phyloP scores from a whole-genome alignment of 306 rosid species.

The Benincasa hispida region DNA sequence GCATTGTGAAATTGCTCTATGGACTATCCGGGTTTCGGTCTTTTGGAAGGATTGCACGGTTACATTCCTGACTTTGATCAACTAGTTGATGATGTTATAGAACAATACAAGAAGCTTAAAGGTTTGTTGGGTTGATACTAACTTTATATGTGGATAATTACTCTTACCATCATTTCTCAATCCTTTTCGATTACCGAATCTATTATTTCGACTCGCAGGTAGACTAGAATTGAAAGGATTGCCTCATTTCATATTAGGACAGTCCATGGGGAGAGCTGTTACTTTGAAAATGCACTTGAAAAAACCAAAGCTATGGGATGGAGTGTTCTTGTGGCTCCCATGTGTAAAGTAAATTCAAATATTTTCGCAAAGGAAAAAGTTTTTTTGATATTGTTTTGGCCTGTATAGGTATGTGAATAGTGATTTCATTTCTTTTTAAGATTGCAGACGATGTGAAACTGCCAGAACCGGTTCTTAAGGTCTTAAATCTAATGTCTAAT shows the following conservation, averaged over 20 bases:
- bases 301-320: conserved; percentile 71
- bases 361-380: background rate
- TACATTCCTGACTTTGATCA: conserved; percentile 58
- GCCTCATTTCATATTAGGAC: conserved; percentile 65
- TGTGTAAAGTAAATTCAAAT: conserved; percentile 68
- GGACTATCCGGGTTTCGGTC: conserved; percentile 90
- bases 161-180: background rate
- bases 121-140: conserved; percentile 14
- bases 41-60: conserved; percentile 84
- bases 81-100: conserved; percentile 55
- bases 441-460: conserved; percentile 74
- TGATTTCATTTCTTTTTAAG: conserved; percentile 30
- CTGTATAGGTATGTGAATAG: background rate
- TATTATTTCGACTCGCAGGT: conserved; percentile 19
- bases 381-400: background rate
- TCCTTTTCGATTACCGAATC: background rate
- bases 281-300: conserved; percentile 75
- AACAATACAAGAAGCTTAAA: conserved; percentile 52
- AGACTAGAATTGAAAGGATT: conserved; percentile 59
- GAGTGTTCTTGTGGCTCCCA: conserved; percentile 84
- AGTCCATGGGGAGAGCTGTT: conserved; percentile 94
- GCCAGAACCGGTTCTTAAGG: conserved; percentile 44
- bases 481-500: conserved; percentile 40
- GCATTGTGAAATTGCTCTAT: no score
- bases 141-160: background rate